These are phyloP conservation scores for Bipolaris gigantea DNA, from an alignment of 2,329 filamentous ascomycete genomes.

Conservation along the genomic window DNA sequence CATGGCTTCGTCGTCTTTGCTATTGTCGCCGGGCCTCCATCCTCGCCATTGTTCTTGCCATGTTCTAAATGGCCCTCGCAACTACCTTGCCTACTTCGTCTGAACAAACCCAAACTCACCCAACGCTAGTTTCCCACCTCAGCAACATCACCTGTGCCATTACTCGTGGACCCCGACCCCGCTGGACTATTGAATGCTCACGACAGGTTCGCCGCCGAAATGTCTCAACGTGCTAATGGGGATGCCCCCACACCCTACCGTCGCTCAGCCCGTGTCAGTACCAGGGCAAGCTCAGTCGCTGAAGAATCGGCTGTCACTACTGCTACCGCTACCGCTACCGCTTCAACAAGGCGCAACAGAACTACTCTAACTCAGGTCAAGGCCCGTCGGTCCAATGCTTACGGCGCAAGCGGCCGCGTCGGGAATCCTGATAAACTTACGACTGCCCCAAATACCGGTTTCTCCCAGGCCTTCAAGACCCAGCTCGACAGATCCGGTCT, in stretches of 20 bases:
- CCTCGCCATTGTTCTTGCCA: neutral
- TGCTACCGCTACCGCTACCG: conserved; percentile 20
- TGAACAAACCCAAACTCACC: conserved; percentile 6
- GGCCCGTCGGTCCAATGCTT: conserved; percentile 39
- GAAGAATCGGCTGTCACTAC: conserved; percentile 27
- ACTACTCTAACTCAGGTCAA: conserved; percentile 37
- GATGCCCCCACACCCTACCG: conserved; percentile 34
- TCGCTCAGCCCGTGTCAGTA: conserved; percentile 34
- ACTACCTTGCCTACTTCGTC: neutral
- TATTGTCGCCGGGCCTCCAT: conserved; percentile 7
- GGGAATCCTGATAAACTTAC: conserved; percentile 35
- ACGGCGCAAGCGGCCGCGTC: conserved; percentile 42
- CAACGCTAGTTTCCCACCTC: neutral
- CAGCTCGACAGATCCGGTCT: conserved; percentile 32
- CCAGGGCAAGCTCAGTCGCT: conserved; percentile 32
- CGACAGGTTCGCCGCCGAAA: conserved; percentile 7
- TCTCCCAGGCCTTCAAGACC: conserved; percentile 37
- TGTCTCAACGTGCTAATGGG: conserved; percentile 28
- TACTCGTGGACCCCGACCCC: neutral
- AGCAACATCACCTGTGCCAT: neutral
- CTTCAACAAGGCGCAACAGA: conserved; percentile 24
- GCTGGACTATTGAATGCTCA: neutral
- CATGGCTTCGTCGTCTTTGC: conserved; percentile 2
- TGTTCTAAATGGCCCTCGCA: neutral
- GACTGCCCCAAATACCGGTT: conserved; percentile 32